Base-by-base conservation (phyloP, 176 grass and related monocot genomes). In the Oryza australiensis region DNA sequence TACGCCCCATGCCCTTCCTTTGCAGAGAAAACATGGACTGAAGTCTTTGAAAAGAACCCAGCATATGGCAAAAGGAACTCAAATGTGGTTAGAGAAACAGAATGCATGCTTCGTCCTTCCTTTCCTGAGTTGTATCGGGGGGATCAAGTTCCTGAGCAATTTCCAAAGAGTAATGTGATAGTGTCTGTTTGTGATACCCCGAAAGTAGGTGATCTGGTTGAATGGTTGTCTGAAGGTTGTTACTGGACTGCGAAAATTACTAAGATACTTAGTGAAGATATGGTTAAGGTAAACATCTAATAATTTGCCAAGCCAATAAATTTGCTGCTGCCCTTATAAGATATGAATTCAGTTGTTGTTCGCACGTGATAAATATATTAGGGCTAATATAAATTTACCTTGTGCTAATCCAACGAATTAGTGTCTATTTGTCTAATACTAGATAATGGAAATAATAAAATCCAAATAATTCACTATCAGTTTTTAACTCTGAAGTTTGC, bases 201-300 rank as follows among this genome's bases (percentile, higher is more conserved):
- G 77, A 87, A 85, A 94, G 40, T 94, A 68, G 92, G 89, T 68
- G 83, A 94, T 82, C 35, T 66, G 28, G 77, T 91, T 87, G 92
- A 94, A 35, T 91, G 89, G 92, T 79, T 51, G 53, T 86, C 1
- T 78, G 4, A 81, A 29, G 65, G 10, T 71, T 94, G 83, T 82
- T 87, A 82, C 71, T 94, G 92, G 89, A 87, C 86, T 41, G 92
- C 33, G 20, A 85, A 53, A 82, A 63, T 94, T 66, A 84, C 81
- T 41, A 60, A 70, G 65, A 53, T 94, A 80, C 37, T 82, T 28
- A 64, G 66, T 29, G 42, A 89, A 62, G 77, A 89, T 75, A 72
- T 26, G 27, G 73, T 89, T 3, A 2, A 77, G 73, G 87, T 89
- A 77, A 82, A 84, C 22, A 82, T 77, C 59, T 82, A 45, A n/a